These are phyloP conservation scores for Globisporangium canariense DNA, from an alignment of 352 stramenopile species.

Conservation along the genomic window DNA sequence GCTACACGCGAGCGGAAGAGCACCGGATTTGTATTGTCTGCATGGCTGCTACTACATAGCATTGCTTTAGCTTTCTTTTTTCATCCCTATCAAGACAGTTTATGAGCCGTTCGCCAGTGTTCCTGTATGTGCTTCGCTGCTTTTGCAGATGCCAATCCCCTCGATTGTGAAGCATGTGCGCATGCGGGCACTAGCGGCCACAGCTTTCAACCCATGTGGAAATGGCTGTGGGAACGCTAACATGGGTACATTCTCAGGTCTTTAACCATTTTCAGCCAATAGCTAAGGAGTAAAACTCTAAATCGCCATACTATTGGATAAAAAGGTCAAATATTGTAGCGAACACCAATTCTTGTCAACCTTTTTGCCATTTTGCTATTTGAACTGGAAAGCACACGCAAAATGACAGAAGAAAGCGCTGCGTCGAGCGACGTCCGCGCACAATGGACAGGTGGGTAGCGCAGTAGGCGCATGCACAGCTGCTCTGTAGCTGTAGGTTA, in stretches of 20 bases:
- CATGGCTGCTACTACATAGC: not conserved
- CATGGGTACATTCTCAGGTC: not conserved
- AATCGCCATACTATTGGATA: not conserved
- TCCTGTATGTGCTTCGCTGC: too few species aligned
- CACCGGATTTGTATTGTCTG: not conserved
- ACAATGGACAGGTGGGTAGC: slow-evolving; percentile 13
- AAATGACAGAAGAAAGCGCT: not conserved
- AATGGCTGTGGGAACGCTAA: not conserved
- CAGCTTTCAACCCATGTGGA: not conserved
- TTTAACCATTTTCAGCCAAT: not conserved
- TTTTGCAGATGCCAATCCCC: too few species aligned
- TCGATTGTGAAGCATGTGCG: not conserved
- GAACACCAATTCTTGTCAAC: too few species aligned
- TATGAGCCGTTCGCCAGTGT: not conserved
- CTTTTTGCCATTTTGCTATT: too few species aligned
- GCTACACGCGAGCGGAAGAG: not conserved
- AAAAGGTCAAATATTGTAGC: too few species aligned
- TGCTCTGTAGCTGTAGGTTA: not conserved
- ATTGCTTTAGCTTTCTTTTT: not conserved
- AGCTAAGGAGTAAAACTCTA: not conserved
- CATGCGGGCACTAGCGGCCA: not conserved
- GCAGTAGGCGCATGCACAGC: not conserved
- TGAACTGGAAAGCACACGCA: too few species aligned
- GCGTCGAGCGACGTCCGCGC: slow-evolving; percentile 7
- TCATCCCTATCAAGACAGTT: not conserved